Conservation (phyloP, 257 asterid genomes). For the Rhazya stricta region DNA sequence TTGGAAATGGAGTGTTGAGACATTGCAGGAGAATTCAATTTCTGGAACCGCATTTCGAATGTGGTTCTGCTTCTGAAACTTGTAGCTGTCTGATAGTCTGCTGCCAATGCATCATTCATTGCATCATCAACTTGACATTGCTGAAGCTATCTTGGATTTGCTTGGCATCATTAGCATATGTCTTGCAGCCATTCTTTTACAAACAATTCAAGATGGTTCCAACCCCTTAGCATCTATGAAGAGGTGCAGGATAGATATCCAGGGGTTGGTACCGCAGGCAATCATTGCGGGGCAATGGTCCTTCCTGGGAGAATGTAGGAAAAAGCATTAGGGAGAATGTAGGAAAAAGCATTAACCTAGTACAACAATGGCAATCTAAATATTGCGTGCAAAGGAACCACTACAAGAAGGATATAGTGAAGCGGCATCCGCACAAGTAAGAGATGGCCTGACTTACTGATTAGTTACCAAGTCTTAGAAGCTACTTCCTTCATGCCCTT, state of each 20-base stretch:
- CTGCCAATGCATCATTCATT: not conserved
- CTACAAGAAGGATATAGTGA: not conserved
- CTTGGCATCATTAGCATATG: not conserved
- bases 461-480: not conserved
- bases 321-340: not conserved
- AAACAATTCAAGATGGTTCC: not conserved
- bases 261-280: conserved; percentile 60
- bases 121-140: not conserved
- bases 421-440: not conserved
- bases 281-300: conserved; percentile 70
- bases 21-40: not conserved
- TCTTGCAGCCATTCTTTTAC: not conserved
- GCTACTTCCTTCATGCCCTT: not conserved
- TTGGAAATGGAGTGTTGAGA: not conserved
- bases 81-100: not conserved
- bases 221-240: conserved; percentile 58
- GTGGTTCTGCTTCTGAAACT: not conserved
- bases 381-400: not conserved
- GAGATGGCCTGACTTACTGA: not conserved
- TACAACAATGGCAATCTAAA: not conserved
- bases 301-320: conserved; percentile 49
- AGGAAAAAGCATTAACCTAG: not conserved
- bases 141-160: not conserved
- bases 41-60: not conserved
- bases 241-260: conserved; percentile 83